These are phyloP conservation scores for Xylaria venustula DNA, from an alignment of 495 filamentous ascomycete species.

Conservation along the genomic window DNA sequence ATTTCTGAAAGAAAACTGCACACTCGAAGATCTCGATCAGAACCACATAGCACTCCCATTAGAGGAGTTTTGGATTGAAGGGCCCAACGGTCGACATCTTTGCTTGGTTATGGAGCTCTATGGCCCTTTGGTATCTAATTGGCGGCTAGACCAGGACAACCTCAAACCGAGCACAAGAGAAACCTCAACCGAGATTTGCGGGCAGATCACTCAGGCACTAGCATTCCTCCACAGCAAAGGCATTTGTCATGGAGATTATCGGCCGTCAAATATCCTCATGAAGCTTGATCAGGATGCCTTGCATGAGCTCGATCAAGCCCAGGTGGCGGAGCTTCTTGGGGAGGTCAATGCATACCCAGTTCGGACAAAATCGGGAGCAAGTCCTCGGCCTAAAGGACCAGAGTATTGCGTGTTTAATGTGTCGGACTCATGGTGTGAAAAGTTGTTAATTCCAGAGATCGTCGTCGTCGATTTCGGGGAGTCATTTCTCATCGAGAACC, in stretches of 20 bases:
- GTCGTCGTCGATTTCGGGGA: not conserved
- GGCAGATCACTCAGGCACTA: not conserved
- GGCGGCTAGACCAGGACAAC: not conserved
- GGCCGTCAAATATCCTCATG: slow-evolving; percentile 5
- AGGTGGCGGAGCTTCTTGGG: not conserved
- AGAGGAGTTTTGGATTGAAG: slow-evolving; percentile 32
- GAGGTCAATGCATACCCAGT: not conserved
- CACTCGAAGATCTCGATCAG: not conserved
- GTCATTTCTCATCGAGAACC: not conserved
- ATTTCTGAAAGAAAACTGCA: not conserved
- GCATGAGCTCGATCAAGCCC: not conserved
- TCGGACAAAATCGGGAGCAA: not conserved
- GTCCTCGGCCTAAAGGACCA: not conserved
- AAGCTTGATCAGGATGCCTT: slow-evolving; percentile 3
- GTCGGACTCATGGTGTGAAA: not conserved
- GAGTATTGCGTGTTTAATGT: not conserved
- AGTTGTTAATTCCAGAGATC: not conserved
- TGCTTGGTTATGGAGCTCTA: slow-evolving; percentile 21
- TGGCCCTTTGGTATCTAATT: not conserved
- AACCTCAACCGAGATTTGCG: not conserved
- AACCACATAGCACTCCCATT: slow-evolving; percentile 16
- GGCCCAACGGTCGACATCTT: slow-evolving; percentile 35
- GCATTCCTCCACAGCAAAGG: not conserved
- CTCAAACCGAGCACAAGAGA: not conserved
- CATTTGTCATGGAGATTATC: not conserved